These are phyloP conservation scores for Ensete ventricosum DNA, from an alignment of 176 grass and related monocot genomes.

Conservation along the genomic window DNA sequence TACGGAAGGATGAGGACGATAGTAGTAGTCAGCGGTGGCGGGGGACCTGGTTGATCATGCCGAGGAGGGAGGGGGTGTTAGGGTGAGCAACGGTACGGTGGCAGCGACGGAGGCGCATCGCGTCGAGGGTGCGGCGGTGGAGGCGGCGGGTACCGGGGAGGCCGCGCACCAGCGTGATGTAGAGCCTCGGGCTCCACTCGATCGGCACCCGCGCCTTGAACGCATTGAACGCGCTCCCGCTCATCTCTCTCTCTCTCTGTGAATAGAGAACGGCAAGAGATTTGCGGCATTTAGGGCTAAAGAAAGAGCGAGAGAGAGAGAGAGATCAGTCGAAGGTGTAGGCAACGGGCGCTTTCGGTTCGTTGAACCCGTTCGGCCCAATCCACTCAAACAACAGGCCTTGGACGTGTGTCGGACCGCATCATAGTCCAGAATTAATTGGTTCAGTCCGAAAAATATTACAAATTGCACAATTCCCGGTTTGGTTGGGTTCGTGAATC, in stretches of 20 bases:
- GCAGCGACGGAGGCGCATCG: conserved; percentile 93
- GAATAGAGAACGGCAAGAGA: no score
- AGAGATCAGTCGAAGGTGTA: no score
- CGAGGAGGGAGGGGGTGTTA: conserved; percentile 84
- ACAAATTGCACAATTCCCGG: no score
- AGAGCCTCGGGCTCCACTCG: conserved; percentile 62
- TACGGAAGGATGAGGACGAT: not conserved
- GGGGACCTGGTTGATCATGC: conserved; percentile 55
- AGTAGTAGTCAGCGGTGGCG: not conserved
- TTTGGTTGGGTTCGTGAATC: no score
- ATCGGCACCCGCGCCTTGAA: conserved; percentile 68
- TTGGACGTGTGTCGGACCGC: no score
- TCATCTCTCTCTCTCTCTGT: conserved; percentile 27
- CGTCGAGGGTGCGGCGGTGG: conserved; percentile 92
- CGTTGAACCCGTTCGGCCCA: no score
- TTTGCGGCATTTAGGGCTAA: no score
- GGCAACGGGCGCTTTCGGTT: no score
- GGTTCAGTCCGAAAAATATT: no score
- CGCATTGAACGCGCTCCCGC: conserved; percentile 68
- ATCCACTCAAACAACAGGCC: no score
- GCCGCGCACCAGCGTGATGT: conserved; percentile 89
- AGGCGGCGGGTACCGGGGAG: conserved; percentile 67
- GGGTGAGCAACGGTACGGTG: conserved; percentile 81
- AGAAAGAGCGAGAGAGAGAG: no score
- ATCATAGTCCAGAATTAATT: no score